A percentile compares a stretch with the other conserved stretches of the same genome.
phyloP scores from a whole-genome alignment of 805 yeast genomes.

The Aciculoconidium aculeatum region DNA sequence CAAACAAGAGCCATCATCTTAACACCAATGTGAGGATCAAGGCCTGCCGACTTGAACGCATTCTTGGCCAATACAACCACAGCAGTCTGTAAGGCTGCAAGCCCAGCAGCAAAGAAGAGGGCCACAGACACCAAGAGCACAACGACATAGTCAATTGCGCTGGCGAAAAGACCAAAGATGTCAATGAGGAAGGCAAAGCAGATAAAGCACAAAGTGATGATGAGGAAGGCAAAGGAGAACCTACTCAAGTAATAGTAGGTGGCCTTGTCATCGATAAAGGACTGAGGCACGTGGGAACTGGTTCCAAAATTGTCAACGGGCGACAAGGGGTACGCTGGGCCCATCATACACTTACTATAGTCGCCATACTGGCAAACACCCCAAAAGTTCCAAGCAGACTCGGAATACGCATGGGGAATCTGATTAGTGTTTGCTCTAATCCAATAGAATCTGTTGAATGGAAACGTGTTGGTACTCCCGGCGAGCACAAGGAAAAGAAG shows the following conservation, averaged over 20 bases:
- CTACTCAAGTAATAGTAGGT: constrained; percentile 63
- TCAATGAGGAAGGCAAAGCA: constrained; percentile 57
- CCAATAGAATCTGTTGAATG: constrained; percentile 73
- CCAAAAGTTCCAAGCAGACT: constrained; percentile 80
- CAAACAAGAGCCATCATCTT: constrained; percentile 58
- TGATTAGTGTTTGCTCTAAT: constrained; percentile 64
- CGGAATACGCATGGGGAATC: constrained; percentile 43
- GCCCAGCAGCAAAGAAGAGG: constrained; percentile 50
- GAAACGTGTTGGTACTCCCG: constrained; percentile 54
- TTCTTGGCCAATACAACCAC: constrained; percentile 68
- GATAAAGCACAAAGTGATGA: constrained; percentile 51
- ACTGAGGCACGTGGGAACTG: constrained; percentile 42
- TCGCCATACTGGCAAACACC: constrained; percentile 54
- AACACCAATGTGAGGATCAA: constrained; percentile 48
- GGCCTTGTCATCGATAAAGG: constrained; percentile 43
- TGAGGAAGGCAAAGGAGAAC: constrained; percentile 22
- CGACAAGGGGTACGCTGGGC: constrained; percentile 82
- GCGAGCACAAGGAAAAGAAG: constrained; percentile 63
- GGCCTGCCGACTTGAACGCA: constrained; percentile 50
- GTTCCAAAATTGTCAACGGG: constrained; percentile 70
- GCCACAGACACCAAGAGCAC: constrained; percentile 48
- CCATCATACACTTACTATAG: constrained; percentile 47
- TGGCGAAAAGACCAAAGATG: constrained; percentile 51
- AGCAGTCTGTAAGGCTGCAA: constrained; percentile 70
- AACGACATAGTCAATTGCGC: constrained; percentile 47